Conservation (phyloP, 1,139 yeast genomes). For the Sugiyamaella neomexicana region DNA sequence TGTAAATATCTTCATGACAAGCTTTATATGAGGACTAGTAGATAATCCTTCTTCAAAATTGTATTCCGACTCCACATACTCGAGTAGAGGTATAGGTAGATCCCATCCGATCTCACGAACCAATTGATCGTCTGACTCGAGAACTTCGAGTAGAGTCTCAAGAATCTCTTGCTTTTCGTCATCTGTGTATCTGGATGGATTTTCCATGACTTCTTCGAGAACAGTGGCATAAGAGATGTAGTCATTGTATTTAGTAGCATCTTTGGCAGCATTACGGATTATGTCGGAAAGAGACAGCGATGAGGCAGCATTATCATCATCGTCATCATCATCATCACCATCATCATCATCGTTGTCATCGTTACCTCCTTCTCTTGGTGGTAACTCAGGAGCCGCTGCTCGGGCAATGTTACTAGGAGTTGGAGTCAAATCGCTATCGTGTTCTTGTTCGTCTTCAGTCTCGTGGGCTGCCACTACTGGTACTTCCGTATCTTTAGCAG, state of each 20-base stretch:
- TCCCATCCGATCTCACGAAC: conserved; percentile 85
- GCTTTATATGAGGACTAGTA: conserved; percentile 19
- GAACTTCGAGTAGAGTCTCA: conserved; percentile 45
- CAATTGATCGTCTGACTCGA: conserved; percentile 45
- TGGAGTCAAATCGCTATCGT: conserved; percentile 11
- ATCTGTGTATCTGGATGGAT: conserved; percentile 48
- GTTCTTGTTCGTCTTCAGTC: conserved; percentile 4
- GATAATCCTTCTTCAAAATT: conserved; percentile 32
- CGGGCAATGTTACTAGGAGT: conserved; percentile 1
- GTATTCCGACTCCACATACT: conserved; percentile 34
- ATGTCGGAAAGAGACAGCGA: conserved; percentile 23
- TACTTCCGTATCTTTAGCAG: too few relatives aligned
- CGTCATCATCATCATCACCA: conserved; percentile 4
- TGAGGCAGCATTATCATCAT: neutral
- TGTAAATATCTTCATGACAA: conserved; percentile 51
- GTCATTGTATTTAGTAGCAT: conserved; percentile 45
- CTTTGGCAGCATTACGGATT: conserved; percentile 31
- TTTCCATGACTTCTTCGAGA: conserved; percentile 59
- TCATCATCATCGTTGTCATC: too few relatives aligned
- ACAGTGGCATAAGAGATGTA: conserved; percentile 71
- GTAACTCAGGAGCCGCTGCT: neutral
- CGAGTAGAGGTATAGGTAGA: conserved; percentile 61
- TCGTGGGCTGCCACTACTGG: neutral
- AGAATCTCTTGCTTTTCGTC: conserved; percentile 52
- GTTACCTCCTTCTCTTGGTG: neutral